Evolutionary conservation across 163 green algal species (phyloP).

Genomic region (Coccomyxa subellipsoidea): DNA sequence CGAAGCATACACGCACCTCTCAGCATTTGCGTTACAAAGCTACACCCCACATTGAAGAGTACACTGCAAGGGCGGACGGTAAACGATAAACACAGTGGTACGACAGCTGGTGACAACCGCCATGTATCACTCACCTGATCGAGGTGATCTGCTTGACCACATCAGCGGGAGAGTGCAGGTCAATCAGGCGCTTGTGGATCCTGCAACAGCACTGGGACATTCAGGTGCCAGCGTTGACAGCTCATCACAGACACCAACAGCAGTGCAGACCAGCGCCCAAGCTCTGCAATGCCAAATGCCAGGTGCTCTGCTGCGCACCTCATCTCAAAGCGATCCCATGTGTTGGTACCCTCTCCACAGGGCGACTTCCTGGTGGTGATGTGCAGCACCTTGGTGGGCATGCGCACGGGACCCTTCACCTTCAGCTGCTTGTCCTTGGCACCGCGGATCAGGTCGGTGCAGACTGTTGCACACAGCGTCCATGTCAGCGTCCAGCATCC

Average conservation of each 20-base stretch:
- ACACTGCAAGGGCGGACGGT: no score
- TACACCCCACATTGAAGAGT: no score
- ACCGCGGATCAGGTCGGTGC: slow-evolving; percentile 92
- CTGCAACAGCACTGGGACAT: slow-evolving; percentile 30
- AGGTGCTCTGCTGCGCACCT: slow-evolving; percentile 18
- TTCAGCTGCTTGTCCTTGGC: slow-evolving; percentile 98
- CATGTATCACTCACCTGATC: slow-evolving; percentile 62
- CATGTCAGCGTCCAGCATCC: not conserved
- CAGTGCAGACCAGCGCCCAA: no score
- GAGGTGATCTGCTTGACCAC: slow-evolving; percentile 99
- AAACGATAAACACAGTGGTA: no score
- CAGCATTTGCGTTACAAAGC: no score
- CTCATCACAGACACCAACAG: no score
- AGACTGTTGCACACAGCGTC: no score
- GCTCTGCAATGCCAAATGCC: no score
- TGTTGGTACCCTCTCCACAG: slow-evolving; percentile 99
- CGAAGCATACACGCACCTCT: not conserved
- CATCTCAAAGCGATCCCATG: slow-evolving; percentile 82
- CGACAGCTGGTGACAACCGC: no score
- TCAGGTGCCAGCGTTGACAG: not conserved
- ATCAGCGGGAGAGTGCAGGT: slow-evolving; percentile 94
- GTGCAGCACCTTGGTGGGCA: slow-evolving; percentile 96
- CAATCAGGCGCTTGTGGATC: slow-evolving; percentile 98
- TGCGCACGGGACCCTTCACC: slow-evolving; percentile 97
- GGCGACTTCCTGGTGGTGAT: slow-evolving; percentile 98